A percentile compares a stretch with the other conserved stretches of the same genome.
phyloP scores from a whole-genome alignment of 2,329 filamentous ascomycete genomes.

The Colletotrichum camelliae region DNA sequence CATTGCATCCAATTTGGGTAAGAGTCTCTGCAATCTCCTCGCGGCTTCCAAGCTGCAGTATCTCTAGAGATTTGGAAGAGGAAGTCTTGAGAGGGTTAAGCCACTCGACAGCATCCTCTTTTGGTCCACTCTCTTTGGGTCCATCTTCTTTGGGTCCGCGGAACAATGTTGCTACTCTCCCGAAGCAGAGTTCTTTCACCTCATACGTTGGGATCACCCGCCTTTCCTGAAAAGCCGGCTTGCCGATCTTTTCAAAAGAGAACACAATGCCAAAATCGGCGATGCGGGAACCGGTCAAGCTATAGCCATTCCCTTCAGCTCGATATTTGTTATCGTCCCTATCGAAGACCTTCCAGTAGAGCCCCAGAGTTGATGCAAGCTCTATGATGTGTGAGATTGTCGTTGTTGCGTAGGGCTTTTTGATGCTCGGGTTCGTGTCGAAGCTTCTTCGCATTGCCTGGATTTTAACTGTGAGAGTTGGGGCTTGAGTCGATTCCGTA shows the following conservation, averaged over 20 bases:
- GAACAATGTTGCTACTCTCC: constrained; percentile 21
- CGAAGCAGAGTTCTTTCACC: constrained; percentile 46
- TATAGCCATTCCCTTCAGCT: constrained; percentile 41
- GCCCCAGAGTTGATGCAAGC: constrained; percentile 38
- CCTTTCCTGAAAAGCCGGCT: constrained; percentile 35
- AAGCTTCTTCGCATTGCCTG: neutral
- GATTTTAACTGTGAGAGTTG: neutral
- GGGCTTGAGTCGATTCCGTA: no score
- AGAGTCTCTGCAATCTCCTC: no score
- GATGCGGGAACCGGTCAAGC: constrained; percentile 33
- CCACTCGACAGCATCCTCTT: no score
- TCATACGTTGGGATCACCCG: constrained; percentile 40
- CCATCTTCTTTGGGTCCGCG: no score
- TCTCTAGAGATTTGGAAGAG: no score
- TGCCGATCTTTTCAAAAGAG: constrained; percentile 40
- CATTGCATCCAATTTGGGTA: no score
- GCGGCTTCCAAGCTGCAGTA: no score
- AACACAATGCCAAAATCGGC: constrained; percentile 43
- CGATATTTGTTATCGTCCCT: constrained; percentile 37
- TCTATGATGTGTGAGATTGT: constrained; percentile 40
- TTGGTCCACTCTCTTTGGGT: no score
- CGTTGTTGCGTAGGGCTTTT: constrained; percentile 38
- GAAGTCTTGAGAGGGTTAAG: no score
- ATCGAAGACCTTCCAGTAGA: constrained; percentile 48
- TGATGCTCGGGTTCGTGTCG: neutral